These are phyloP conservation scores for Pleurotus citrinopileatus DNA, from an alignment of 768 basidiomycete genomes.

Conservation along the genomic window DNA sequence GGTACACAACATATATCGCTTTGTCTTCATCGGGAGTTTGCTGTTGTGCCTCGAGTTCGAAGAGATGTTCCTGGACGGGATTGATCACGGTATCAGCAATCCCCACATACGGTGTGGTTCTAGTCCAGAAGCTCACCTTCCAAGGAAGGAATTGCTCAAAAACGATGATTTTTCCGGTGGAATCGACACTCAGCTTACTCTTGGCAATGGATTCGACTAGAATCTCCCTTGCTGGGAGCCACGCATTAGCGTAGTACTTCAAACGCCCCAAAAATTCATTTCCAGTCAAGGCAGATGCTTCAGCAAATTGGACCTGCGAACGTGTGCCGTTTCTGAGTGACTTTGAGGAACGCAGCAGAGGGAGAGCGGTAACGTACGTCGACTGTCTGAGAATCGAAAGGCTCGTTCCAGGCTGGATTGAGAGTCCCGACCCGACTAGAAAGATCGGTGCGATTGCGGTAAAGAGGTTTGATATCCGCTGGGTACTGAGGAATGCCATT, in stretches of 20 bases:
- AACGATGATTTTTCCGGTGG: slow-evolving; percentile 73
- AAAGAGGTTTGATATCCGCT: slow-evolving; percentile 60
- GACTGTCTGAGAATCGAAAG: slow-evolving; percentile 55
- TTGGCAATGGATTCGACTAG: slow-evolving; percentile 57
- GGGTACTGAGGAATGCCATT: slow-evolving; percentile 89
- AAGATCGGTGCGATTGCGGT: slow-evolving; percentile 79
- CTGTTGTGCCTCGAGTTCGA: slow-evolving; percentile 73
- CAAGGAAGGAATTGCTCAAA: slow-evolving; percentile 82
- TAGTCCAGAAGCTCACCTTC: slow-evolving; percentile 79
- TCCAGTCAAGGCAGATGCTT: slow-evolving; percentile 82
- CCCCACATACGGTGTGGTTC: no score
- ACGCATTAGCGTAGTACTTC: slow-evolving; percentile 82
- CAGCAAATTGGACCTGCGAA: slow-evolving; percentile 63
- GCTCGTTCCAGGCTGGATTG: slow-evolving; percentile 93
- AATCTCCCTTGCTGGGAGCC: slow-evolving; percentile 88
- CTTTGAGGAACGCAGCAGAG: neutral
- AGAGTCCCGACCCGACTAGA: slow-evolving; percentile 79
- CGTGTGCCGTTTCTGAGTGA: neutral
- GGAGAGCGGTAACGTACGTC: slow-evolving; percentile 54
- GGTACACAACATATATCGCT: slow-evolving; percentile 86
- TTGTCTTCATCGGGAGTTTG: slow-evolving; percentile 39
- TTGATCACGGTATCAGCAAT: no score
- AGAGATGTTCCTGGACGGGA: slow-evolving; percentile 76
- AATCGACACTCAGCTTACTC: slow-evolving; percentile 61
- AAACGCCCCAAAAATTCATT: slow-evolving; percentile 79